These are phyloP conservation scores for Meira nashicola DNA, from an alignment of 1,284 basidiomycete genomes.

Conservation along the genomic window DNA sequence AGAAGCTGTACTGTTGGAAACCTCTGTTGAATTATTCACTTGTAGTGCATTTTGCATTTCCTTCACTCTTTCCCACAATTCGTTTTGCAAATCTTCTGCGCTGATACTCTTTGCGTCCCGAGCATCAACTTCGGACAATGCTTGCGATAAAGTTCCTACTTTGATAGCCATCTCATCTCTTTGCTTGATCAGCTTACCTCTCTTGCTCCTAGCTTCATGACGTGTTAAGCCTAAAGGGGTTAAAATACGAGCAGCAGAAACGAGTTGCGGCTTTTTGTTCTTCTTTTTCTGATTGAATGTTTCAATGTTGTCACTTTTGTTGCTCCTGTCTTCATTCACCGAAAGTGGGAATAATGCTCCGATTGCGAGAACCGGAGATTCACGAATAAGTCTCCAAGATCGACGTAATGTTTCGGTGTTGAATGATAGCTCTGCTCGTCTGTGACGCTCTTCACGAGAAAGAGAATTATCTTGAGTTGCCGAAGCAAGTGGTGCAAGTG, in stretches of 20 bases:
- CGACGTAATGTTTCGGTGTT: slow-evolving; percentile 6
- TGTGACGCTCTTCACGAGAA: slow-evolving; percentile 18
- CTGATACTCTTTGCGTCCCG: slow-evolving; percentile 12
- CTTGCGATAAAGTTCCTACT: slow-evolving; percentile 20
- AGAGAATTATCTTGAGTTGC: neutral
- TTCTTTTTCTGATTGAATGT: neutral
- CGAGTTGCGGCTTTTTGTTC: neutral
- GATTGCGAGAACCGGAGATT: slow-evolving; percentile 33
- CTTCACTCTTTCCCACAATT: neutral
- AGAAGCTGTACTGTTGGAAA: neutral
- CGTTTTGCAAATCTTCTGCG: neutral
- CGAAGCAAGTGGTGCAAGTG: neutral
- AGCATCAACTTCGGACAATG: slow-evolving; percentile 3
- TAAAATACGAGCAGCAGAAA: neutral
- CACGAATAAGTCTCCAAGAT: slow-evolving; percentile 11
- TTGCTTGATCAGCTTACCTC: slow-evolving; percentile 23
- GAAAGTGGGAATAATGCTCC: slow-evolving; percentile 33
- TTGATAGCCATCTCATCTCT: slow-evolving; percentile 28
- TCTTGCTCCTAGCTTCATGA: slow-evolving; percentile 39
- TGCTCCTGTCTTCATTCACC: neutral
- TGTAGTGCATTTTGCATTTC: slow-evolving; percentile 7
- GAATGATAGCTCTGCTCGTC: slow-evolving; percentile 11
- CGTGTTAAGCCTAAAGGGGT: slow-evolving; percentile 19
- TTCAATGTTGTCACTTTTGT: neutral
- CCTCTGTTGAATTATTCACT: neutral